Evolutionary conservation across 768 basidiomycete species (phyloP), one percentile per base, ranked within the genome.

Genomic region (Leucocoprinus sp.): DNA sequence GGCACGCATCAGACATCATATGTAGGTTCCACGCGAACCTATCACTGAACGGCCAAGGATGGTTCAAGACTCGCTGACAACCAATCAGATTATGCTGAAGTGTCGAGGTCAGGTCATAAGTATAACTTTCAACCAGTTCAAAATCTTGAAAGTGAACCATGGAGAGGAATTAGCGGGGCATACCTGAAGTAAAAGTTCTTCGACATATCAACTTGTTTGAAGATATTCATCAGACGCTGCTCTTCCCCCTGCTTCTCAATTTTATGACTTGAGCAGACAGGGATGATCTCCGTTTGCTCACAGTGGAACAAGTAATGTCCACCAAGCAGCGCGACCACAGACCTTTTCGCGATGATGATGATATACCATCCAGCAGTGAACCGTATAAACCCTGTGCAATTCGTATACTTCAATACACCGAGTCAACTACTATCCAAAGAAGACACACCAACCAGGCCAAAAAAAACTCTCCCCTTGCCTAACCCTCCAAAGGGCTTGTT

Each of bases 161-260:
- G 26, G n/a, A n/a, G 23, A 17, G 46, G 23, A 2, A 29, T 19
- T 12, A 9, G 27, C 24, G n/a, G 48, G 22, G 48, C 59, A 27
- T 52, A 90, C 90, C 89, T 93, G 65, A 97, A 97, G 66, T 97
- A 99, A 61, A 98, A 98, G 67, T 98, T 97, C 67, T 97, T 97
- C n/a, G 86, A 84, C 75, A 98, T 80, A 57, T 99, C 95, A 1
- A 97, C 93, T 62, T 93, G 90, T 59, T 92, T 93, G 70, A 98
- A 99, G 7, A 88, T 78, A 49, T 80, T 84, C 68, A 93, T 79
- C 26, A 93, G 71, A 7, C 90, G 80, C 56, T 87, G 85, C 58
- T 98, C 93, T 56, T 96, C 92, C 0, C 86, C 72, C 0, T 84
- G 84, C 53, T 86, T 85, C 36, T 96, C 95, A 15, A 91, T 64